Evolutionary conservation across 2,329 filamentous ascomycete species (phyloP).

Genomic region (Alternaria rosae): DNA sequence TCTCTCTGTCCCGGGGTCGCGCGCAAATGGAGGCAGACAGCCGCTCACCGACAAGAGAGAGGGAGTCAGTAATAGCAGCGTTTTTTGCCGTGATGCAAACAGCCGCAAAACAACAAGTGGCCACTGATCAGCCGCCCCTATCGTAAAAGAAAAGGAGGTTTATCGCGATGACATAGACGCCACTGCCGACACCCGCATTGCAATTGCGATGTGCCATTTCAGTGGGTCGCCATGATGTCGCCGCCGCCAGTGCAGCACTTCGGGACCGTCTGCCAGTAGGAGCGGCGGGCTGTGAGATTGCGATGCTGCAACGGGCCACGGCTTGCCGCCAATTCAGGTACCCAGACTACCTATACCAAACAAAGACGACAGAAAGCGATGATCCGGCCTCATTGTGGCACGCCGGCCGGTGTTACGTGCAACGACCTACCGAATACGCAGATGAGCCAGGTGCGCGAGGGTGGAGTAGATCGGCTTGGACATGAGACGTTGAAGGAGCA

Average conservation of each 20-base stretch:
- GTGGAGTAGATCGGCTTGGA: slow-evolving; percentile 12
- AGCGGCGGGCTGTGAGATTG: slow-evolving; percentile 6
- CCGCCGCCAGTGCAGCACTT: not conserved
- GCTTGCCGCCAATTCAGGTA: slow-evolving; percentile 3
- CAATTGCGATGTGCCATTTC: slow-evolving; percentile 11
- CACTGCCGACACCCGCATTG: slow-evolving; percentile 11
- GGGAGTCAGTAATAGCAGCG: not conserved
- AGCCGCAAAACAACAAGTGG: not conserved
- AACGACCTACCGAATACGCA: slow-evolving; percentile 5
- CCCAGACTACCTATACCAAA: slow-evolving; percentile 2
- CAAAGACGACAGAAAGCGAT: not conserved
- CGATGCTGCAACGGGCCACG: slow-evolving; percentile 8
- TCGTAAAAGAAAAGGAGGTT: not conserved
- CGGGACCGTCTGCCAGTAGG: not conserved
- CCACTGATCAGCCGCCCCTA: not conserved
- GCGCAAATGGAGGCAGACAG: slow-evolving; percentile 3
- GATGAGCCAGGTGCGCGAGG: not conserved
- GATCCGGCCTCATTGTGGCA: slow-evolving; percentile 14
- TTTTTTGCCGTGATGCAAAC: not conserved
- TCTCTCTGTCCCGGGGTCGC: slow-evolving; percentile 8
- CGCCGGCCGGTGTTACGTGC: slow-evolving; percentile 8
- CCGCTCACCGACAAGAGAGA: slow-evolving; percentile 4
- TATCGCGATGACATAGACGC: not conserved
- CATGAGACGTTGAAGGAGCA: not conserved
- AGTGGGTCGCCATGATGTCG: slow-evolving; percentile 7